Percentiles rank a stretch among this genome's conserved stretches.
phyloP scores from a whole-genome alignment of 768 basidiomycete species.

The Tephrocybe sp. region DNA sequence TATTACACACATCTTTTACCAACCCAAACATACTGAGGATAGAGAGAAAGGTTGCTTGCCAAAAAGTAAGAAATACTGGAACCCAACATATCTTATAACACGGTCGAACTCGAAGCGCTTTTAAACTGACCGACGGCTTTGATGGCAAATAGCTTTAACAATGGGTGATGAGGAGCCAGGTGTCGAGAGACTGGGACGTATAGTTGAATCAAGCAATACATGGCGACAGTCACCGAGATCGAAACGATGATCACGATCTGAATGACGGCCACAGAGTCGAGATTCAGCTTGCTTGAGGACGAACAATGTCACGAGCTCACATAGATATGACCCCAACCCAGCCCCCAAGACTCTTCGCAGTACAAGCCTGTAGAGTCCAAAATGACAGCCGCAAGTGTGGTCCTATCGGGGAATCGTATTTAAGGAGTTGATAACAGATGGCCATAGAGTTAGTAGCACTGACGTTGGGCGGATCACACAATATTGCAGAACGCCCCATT shows the following conservation, averaged over 20 bases:
- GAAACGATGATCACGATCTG: constrained; percentile 63
- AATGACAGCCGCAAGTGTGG: constrained; percentile 60
- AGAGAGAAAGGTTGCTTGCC: constrained; percentile 66
- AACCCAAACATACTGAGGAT: constrained; percentile 54
- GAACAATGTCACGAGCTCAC: constrained; percentile 31
- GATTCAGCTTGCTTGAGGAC: not conserved
- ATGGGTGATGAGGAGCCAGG: constrained; percentile 56
- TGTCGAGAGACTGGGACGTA: constrained; percentile 55
- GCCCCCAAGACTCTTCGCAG: constrained; percentile 69
- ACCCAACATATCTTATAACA: too few relatives aligned
- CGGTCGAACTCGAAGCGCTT: not conserved
- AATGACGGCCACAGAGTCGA: not conserved
- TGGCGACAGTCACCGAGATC: constrained; percentile 69
- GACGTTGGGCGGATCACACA: constrained; percentile 62
- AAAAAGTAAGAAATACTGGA: constrained; percentile 71
- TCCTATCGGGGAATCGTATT: too few relatives aligned
- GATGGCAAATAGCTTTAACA: constrained; percentile 67
- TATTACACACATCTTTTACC: constrained; percentile 56
- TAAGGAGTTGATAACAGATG: too few relatives aligned
- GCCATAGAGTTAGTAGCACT: too few relatives aligned
- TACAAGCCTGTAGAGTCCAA: constrained; percentile 65
- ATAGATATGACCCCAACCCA: constrained; percentile 67
- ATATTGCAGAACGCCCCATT: constrained; percentile 75
- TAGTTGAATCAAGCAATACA: constrained; percentile 76
- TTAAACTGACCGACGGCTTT: constrained; percentile 64